Conservation (phyloP, 163 green algal species). For the Scenedesmus sp. region DNA sequence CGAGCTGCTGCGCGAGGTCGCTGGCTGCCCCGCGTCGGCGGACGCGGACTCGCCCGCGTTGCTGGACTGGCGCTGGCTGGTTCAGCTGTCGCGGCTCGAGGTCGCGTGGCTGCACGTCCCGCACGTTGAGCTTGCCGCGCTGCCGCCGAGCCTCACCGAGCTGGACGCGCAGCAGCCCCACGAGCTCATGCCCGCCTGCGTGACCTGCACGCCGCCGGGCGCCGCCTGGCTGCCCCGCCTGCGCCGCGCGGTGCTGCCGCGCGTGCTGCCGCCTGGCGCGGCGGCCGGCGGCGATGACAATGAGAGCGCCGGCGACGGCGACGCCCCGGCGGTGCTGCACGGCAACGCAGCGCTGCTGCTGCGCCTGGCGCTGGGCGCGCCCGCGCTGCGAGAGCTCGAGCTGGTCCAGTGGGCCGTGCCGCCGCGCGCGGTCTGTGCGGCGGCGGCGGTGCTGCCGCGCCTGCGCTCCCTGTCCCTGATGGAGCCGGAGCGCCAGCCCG, state of each 20-base stretch:
- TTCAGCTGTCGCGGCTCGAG: slow-evolving; percentile 12
- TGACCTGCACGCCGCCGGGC: slow-evolving; percentile 20
- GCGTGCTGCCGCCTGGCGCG: not conserved
- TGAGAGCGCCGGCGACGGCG: not conserved
- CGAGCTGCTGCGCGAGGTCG: not conserved
- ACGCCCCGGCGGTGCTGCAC: slow-evolving; percentile 1
- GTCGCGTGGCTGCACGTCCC: slow-evolving; percentile 39
- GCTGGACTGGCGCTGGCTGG: slow-evolving; percentile 30
- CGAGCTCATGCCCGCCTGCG: slow-evolving; percentile 25
- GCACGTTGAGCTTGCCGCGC: slow-evolving; percentile 18
- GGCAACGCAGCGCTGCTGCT: slow-evolving; percentile 14
- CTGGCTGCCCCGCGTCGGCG: too few species aligned
- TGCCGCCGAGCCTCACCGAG: slow-evolving; percentile 16
- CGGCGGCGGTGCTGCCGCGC: not conserved
- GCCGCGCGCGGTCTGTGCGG: not conserved
- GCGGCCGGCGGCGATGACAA: not conserved
- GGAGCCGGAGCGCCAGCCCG: not conserved
- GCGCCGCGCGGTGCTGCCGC: slow-evolving; percentile 20
- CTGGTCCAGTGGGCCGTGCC: slow-evolving; percentile 37
- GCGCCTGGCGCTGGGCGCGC: not conserved
- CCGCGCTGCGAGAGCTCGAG: slow-evolving; percentile 13
- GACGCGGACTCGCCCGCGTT: too few species aligned
- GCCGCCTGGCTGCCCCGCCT: not conserved
- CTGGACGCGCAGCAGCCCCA: slow-evolving; percentile 33
- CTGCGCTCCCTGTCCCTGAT: slow-evolving; percentile 4